Evolutionary conservation across 1,284 basidiomycete genomes (phyloP).

Genomic region (Cryptococcus deneoformans): DNA sequence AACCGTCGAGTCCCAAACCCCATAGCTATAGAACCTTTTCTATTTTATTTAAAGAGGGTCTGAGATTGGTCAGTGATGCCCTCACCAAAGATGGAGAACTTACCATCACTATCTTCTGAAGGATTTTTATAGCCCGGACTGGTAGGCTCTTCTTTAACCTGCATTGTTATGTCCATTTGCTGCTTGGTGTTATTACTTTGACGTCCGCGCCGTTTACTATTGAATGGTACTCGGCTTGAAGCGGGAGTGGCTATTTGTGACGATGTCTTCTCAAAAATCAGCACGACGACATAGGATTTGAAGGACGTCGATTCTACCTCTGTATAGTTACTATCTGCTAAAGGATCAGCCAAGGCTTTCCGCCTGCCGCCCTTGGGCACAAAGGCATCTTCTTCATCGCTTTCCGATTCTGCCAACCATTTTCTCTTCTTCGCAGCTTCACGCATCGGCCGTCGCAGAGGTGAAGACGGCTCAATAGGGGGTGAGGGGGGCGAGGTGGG

Average conservation of each 20-base stretch:
- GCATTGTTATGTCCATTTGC: not conserved
- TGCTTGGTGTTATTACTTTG: not conserved
- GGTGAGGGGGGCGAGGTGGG: not conserved
- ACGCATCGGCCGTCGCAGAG: constrained; percentile 3
- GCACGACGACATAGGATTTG: not conserved
- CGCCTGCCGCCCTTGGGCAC: not conserved
- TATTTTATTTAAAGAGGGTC: not conserved
- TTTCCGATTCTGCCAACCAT: constrained; percentile 12
- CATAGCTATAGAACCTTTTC: not conserved
- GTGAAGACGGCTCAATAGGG: constrained; percentile 3
- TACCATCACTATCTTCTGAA: constrained; percentile 16
- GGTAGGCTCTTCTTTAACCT: constrained; percentile 16
- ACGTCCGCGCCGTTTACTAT: not conserved
- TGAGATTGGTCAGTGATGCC: not conserved
- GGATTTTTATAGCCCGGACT: constrained; percentile 6
- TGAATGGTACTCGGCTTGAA: not conserved
- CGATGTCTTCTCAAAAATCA: not conserved
- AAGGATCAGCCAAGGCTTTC: not conserved
- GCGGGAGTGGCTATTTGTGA: not conserved
- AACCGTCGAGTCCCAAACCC: too few relatives aligned
- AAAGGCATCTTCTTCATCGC: not conserved
- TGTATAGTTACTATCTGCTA: not conserved
- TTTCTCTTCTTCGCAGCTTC: constrained; percentile 14
- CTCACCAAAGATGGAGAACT: not conserved
- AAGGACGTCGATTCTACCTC: not conserved